Base-by-base conservation (phyloP, 768 basidiomycete genomes). In the Ephemerocybe angulata region DNA sequence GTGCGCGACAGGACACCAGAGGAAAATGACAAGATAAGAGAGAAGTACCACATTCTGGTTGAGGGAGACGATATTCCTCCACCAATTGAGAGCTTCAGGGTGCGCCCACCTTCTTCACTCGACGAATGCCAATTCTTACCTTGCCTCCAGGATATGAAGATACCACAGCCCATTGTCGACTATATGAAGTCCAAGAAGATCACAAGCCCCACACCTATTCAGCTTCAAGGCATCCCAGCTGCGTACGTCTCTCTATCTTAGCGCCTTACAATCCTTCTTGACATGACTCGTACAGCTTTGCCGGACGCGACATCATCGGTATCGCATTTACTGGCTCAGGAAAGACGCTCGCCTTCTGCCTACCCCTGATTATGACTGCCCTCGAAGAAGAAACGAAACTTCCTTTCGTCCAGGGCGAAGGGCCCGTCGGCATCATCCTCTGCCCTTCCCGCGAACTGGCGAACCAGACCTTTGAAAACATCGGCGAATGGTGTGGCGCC, bases 321-420 rank as follows among this genome's bases (percentile, higher is more conserved):
- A 98, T 99, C 60, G 97, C 97, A 3, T 98, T 98, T 73, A 99
- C 97, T 24, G 97, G 97, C 35, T 98, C 96, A 0, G 97, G 97
- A 15, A 99, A 99, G 73, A 99, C 97, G 0, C 83, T 99, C n/a
- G 88, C 95, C 0, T 99, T 99, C 73, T 96, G 93, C 60, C 76
- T 99, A n/a, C 97, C 97, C 2, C 77, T 98, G 24, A 94, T 98
- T 61, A 98, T 99, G 97, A 77, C 90, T 61, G 89, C 94, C 1
- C 78, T 96, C 15, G 96, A 98, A 74, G 93, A 96, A 68, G 97
- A 98, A 71, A 78, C 76, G 55, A 93, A 90, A 60, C 72, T 98
- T 31, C 90, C 96, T 0, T 93, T 98, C 69, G 73, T 88, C 27
- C 85, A 89, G 52, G 93, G 95, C 3, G 97, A 99, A 79, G 97